These are phyloP conservation scores for Arctium lappa DNA, from an alignment of 129 eudicot species.

Conservation along the genomic window DNA sequence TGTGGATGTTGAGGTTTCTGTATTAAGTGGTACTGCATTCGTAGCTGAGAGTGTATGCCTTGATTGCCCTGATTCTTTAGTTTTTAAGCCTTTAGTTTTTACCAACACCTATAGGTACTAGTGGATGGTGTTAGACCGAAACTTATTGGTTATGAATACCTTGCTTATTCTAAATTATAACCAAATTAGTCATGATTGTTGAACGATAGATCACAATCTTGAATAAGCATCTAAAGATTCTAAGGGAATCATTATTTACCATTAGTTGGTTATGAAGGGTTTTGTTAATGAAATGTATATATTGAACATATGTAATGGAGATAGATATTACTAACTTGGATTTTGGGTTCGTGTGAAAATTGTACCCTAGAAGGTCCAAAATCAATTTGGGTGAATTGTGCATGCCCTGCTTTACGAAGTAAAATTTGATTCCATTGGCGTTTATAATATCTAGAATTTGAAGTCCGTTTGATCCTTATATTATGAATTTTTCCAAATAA, in stretches of 20 bases:
- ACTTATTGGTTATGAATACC: neutral
- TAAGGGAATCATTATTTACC: neutral
- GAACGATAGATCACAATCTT: neutral
- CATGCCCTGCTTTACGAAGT: neutral
- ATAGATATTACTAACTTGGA: neutral
- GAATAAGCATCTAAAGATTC: neutral
- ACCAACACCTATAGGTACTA: neutral
- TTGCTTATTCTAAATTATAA: neutral
- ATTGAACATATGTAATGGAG: neutral
- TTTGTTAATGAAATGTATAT: neutral
- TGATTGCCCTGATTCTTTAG: neutral
- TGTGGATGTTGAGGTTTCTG: too few relatives aligned
- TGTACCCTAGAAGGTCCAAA: neutral
- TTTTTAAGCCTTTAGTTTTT: neutral
- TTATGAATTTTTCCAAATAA: neutral
- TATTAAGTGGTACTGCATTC: too few relatives aligned
- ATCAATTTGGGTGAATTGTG: neutral
- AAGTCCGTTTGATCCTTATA: neutral
- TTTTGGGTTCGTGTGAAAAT: too few relatives aligned
- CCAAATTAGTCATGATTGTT: neutral
- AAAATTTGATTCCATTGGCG: neutral
- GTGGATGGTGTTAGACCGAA: neutral
- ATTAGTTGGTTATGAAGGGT: neutral
- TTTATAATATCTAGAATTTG: neutral
- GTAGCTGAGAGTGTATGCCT: too few relatives aligned